Conservation (phyloP, 768 basidiomycete genomes). For the Kwoniella bestiolae region DNA sequence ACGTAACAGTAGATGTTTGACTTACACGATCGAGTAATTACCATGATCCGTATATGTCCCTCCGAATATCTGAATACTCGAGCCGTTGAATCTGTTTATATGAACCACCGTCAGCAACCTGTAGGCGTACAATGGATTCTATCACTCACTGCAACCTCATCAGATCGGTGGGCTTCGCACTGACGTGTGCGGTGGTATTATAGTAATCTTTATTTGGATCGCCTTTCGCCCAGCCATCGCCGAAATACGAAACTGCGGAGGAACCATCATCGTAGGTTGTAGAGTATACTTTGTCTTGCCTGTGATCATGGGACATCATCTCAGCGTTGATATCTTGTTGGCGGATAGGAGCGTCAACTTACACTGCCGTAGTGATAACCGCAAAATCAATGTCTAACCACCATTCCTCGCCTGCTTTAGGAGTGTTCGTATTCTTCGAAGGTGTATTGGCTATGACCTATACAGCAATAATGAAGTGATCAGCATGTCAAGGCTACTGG, state of each 20-base stretch:
- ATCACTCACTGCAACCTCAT: constrained; percentile 9
- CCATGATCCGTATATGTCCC: constrained; percentile 27
- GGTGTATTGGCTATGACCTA: constrained; percentile 13
- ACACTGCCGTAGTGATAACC: constrained; percentile 28
- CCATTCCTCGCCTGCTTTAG: constrained; percentile 18
- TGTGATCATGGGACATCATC: neutral
- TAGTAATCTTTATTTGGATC: constrained; percentile 17
- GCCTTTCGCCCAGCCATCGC: constrained; percentile 11
- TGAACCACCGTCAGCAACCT: neutral
- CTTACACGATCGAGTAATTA: constrained; percentile 34
- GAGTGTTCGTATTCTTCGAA: constrained; percentile 13
- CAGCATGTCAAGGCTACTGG: neutral
- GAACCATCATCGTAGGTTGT: constrained; percentile 37
- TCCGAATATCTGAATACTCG: constrained; percentile 31
- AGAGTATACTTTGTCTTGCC: constrained; percentile 9
- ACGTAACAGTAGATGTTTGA: neutral
- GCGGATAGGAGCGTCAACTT: neutral
- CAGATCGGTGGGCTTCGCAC: constrained; percentile 13
- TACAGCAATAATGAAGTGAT: neutral
- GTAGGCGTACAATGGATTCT: neutral
- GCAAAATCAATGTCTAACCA: constrained; percentile 45
- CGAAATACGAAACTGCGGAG: constrained; percentile 20
- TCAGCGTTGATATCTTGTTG: neutral
- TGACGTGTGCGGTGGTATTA: constrained; percentile 30
- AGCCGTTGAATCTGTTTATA: constrained; percentile 33